These are phyloP conservation scores for Sarocladium brachiariae DNA, from an alignment of 2,329 filamentous ascomycete genomes.

Conservation along the genomic window DNA sequence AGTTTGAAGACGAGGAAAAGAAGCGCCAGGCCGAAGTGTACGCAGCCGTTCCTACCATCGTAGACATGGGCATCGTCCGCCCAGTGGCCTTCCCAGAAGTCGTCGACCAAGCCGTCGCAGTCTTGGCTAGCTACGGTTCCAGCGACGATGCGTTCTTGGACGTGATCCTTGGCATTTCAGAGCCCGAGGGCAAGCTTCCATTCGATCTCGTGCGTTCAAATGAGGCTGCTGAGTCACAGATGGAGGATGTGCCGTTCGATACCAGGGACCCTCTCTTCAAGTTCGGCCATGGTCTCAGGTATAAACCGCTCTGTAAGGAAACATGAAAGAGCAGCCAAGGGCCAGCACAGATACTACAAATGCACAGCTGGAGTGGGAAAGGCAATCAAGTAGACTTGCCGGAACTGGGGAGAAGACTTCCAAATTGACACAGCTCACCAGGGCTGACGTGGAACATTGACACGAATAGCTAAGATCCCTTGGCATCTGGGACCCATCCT, in stretches of 20 bases:
- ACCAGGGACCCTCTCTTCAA: constrained; percentile 21
- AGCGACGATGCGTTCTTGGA: constrained; percentile 34
- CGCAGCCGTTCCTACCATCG: constrained; percentile 29
- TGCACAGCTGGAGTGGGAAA: no score
- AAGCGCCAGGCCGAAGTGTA: constrained; percentile 25
- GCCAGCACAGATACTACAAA: no score
- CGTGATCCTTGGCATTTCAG: constrained; percentile 29
- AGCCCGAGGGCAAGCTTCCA: constrained; percentile 16
- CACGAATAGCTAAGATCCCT: no score
- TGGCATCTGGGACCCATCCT: no score
- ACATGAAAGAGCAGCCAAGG: no score
- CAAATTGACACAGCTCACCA: no score
- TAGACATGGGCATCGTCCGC: constrained; percentile 34
- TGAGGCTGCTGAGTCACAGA: constrained; percentile 30
- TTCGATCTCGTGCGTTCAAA: constrained; percentile 38
- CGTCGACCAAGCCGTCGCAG: constrained; percentile 27
- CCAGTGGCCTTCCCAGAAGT: constrained; percentile 36
- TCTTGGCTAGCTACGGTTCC: constrained; percentile 33
- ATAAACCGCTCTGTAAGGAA: constrained; percentile 19
- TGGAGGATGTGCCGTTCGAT: constrained; percentile 23
- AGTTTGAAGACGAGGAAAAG: constrained; percentile 25
- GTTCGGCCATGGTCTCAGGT: constrained; percentile 24
- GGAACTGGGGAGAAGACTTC: no score
- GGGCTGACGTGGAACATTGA: no score
- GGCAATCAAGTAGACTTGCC: no score